A percentile compares a stretch with the other conserved stretches of the same genome.
phyloP scores from a whole-genome alignment of 2,329 filamentous ascomycete genomes.

The Raffaelea arxii region DNA sequence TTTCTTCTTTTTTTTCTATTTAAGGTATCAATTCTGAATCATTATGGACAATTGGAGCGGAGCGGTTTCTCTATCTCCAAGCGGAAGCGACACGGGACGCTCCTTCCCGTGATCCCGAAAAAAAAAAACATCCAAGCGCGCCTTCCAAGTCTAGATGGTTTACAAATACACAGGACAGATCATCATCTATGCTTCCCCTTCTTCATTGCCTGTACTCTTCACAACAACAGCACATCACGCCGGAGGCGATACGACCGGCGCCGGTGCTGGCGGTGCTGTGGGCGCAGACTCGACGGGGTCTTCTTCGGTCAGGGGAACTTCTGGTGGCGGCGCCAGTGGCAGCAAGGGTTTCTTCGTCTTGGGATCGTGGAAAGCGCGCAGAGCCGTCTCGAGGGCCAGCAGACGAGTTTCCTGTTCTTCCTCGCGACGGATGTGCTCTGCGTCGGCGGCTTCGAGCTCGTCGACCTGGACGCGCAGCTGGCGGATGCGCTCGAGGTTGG shows the following conservation, averaged over 20 bases:
- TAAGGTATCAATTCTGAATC: too few species aligned
- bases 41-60: too few species aligned
- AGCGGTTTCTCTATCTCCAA: too few species aligned
- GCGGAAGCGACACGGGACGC: too few species aligned
- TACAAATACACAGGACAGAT: too few species aligned
- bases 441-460: slow-evolving; percentile 37
- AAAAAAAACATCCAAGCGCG: neutral
- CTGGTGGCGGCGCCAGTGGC: slow-evolving; percentile 20
- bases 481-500: slow-evolving; percentile 42
- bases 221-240: too few species aligned
- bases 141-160: neutral
- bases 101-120: too few species aligned
- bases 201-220: too few species aligned
- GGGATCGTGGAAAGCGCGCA: slow-evolving; percentile 41
- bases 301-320: neutral
- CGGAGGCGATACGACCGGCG: too few species aligned
- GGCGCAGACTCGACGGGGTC: neutral
- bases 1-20: slow-evolving; percentile 1
- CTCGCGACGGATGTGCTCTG: slow-evolving; percentile 39
- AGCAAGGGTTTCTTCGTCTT: slow-evolving; percentile 47
- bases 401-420: slow-evolving; percentile 35
- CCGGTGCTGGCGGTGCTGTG: neutral
- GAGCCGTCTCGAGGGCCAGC: slow-evolving; percentile 41
- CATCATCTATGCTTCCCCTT: too few species aligned
- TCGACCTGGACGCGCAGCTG: slow-evolving; percentile 39